These are phyloP conservation scores for Clarireedia monteithiana DNA, from an alignment of 2,329 filamentous ascomycete genomes.

Conservation along the genomic window DNA sequence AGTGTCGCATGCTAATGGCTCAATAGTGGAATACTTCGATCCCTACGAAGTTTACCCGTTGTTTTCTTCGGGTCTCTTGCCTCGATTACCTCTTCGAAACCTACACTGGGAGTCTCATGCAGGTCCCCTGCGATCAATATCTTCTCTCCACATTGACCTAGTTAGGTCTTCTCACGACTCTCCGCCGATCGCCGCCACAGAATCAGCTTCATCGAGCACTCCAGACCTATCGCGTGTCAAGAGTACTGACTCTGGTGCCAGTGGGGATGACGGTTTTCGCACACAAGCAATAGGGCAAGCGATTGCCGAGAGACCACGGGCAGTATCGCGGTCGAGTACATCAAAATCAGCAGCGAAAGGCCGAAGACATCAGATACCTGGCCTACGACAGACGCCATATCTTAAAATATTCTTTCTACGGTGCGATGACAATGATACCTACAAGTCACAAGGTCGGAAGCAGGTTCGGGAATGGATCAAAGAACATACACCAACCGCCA, in stretches of 20 bases:
- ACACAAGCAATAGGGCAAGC: slow-evolving; percentile 43
- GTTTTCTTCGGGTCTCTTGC: slow-evolving; percentile 67
- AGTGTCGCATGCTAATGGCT: slow-evolving; percentile 9
- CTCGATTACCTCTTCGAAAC: slow-evolving; percentile 78
- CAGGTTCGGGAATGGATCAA: slow-evolving; percentile 90
- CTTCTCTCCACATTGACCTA: slow-evolving; percentile 84
- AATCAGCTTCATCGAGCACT: slow-evolving; percentile 29
- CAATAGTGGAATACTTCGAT: slow-evolving; percentile 87
- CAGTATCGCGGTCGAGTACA: slow-evolving; percentile 16
- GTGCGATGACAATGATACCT: slow-evolving; percentile 92
- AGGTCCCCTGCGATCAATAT: slow-evolving; percentile 85
- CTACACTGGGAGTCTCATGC: slow-evolving; percentile 96
- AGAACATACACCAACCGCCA: slow-evolving; percentile 54
- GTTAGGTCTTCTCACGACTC: slow-evolving; percentile 47
- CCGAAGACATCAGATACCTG: slow-evolving; percentile 89
- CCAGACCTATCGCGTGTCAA: slow-evolving; percentile 29
- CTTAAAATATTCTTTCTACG: slow-evolving; percentile 82
- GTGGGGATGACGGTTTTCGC: slow-evolving; percentile 52
- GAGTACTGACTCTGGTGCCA: slow-evolving; percentile 30
- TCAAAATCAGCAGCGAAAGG: slow-evolving; percentile 36
- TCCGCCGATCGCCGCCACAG: slow-evolving; percentile 29
- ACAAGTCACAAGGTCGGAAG: slow-evolving; percentile 72
- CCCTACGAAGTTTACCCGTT: slow-evolving; percentile 82
- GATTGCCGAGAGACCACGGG: slow-evolving; percentile 17
- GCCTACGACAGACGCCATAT: slow-evolving; percentile 85